Percentiles rank a stretch among this genome's conserved stretches.
These are phyloP conservation scores for Penicillium sp. DNA, from an alignment of 2,329 filamentous ascomycete species.

Conservation along the genomic window DNA sequence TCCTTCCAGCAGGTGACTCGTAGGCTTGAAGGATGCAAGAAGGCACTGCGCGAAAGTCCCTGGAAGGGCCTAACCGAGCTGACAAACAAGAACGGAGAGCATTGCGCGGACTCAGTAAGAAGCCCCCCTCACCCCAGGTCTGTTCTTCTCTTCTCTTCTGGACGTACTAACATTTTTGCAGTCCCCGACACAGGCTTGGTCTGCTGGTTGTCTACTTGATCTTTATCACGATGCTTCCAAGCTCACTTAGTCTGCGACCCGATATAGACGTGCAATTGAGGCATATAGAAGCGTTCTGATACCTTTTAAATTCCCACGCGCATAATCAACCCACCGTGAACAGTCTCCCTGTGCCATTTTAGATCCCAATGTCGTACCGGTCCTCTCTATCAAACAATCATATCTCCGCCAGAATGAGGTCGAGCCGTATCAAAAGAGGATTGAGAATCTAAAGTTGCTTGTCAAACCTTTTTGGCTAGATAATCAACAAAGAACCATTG, in stretches of 20 bases:
- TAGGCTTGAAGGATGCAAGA: conserved; percentile 77
- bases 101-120: conserved; percentile 84
- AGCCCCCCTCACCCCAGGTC: not conserved
- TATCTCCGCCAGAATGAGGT: too few species aligned
- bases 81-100: conserved; percentile 82
- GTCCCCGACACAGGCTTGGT: conserved; percentile 96
- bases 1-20: conserved; percentile 92
- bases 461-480: too few species aligned
- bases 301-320: not conserved
- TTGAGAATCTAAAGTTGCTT: too few species aligned
- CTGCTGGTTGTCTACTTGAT: conserved; percentile 88
- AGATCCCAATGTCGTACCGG: too few species aligned
- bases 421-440: too few species aligned
- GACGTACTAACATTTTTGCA: conserved; percentile 38
- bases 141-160: conserved; percentile 2
- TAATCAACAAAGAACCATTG: too few species aligned
- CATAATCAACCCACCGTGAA: not conserved
- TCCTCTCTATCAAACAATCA: too few species aligned
- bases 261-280: conserved; percentile 1
- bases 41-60: conserved; percentile 71
- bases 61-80: conserved; percentile 94
- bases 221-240: conserved; percentile 84
- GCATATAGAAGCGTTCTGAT: not conserved
- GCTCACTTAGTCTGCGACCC: conserved; percentile 22
- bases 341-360: too few species aligned